A percentile compares a stretch with the other conserved stretches of the same genome.
phyloP scores from a whole-genome alignment of 345 rosid genomes.

The Eutrema japonicum region DNA sequence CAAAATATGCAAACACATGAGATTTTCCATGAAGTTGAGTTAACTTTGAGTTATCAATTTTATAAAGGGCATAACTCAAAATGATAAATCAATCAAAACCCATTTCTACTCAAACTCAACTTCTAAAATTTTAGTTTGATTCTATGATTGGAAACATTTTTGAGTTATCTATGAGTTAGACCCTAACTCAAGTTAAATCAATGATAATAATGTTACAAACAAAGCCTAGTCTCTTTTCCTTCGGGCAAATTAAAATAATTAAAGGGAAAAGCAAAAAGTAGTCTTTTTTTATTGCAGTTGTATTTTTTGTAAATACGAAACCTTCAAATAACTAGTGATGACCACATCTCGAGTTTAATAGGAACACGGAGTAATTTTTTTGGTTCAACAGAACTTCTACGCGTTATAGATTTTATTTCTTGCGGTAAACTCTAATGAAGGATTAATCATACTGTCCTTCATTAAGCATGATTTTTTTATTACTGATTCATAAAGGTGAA shows the following conservation, averaged over 20 bases:
- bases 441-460: slow-evolving; percentile 5
- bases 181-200: too few species aligned
- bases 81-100: too few species aligned
- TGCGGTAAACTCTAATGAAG: background rate
- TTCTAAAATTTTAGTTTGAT: too few species aligned
- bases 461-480: background rate
- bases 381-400: background rate
- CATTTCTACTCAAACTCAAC: too few species aligned
- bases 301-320: slow-evolving; percentile 16
- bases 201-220: too few species aligned
- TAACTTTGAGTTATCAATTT: too few species aligned
- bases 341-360: slow-evolving; percentile 7
- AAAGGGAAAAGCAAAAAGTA: background rate
- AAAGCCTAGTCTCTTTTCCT: background rate
- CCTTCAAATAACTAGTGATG: slow-evolving; percentile 12
- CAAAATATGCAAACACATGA: too few species aligned
- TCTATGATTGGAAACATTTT: too few species aligned
- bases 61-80: too few species aligned
- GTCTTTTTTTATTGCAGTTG: background rate
- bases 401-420: background rate
- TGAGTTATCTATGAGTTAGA: too few species aligned
- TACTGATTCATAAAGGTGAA: background rate
- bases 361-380: slow-evolving; percentile 11
- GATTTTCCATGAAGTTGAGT: too few species aligned
- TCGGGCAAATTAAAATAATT: background rate